Evolutionary conservation across 148 eudicot genomes (phyloP), one percentile per base, ranked within the genome.

Genomic region (Rhododendron griersonianum): DNA sequence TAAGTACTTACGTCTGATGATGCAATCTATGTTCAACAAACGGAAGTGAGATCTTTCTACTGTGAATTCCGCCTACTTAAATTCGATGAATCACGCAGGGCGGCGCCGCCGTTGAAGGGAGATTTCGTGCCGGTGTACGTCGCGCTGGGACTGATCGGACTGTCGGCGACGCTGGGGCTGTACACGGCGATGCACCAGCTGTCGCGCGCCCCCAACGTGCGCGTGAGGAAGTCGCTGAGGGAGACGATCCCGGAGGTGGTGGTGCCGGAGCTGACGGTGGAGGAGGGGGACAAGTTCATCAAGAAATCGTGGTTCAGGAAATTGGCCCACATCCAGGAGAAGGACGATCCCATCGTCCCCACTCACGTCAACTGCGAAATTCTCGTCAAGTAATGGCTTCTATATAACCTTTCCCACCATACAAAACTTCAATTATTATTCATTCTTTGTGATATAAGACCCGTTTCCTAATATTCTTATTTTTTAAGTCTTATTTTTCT

Each of bases 221-320:
- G 53, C n/a, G 84, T 94, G 67, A 93, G 88, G 87, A 95, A 94
- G 81, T 91, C 94, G 63, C 89, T 85, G 45, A 80, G 97, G 61
- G 96, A 95, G 87, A 91, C 91, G 6, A 11, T 94, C 2, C 91
- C 95, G 45, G 98, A 94, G 92, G 90, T 95, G 45, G 90, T 89
- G 9, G 86, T 85, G 41, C 98, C 98, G 0, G 98, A 95, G 37
- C 69, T 71, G 3, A 91, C 87, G 57, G 91, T 89, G 13, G 87
- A 87, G 37, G 91, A 93, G 80, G 87, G 93, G 0, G 89, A 92
- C 16, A 86, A 90, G 28, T 93, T 92, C 77, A 87, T 94, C 47
- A 93, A 92, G 53, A 89, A 92, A 44, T 95, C 98, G 0, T 88
- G 92, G 47, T 92, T 95, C 84, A 81, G 98, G 84, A 93, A 92